Conservation (phyloP, 805 yeast species). For the Candida coleopterorum region DNA sequence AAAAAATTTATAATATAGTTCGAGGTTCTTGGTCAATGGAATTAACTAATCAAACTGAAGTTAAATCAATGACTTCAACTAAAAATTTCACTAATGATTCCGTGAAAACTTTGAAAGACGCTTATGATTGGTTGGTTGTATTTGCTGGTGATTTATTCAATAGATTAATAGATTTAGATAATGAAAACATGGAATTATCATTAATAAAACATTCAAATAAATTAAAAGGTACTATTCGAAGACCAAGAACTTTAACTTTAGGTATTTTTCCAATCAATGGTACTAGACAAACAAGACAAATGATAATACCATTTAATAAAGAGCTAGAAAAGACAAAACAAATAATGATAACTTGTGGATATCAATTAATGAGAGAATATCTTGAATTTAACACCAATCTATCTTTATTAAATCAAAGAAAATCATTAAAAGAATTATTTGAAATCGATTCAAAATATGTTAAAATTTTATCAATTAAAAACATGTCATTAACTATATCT, state of each 20-base stretch:
- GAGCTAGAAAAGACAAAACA: constrained; percentile 34
- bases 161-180: constrained; percentile 68
- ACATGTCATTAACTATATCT: constrained; percentile 48
- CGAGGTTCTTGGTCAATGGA: constrained; percentile 59
- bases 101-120: constrained; percentile 51
- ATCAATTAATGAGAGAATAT: constrained; percentile 39
- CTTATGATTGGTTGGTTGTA: constrained; percentile 74
- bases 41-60: constrained; percentile 52
- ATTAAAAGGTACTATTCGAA: constrained; percentile 23
- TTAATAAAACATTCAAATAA: constrained; percentile 16
- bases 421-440: constrained; percentile 13
- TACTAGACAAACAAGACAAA: constrained; percentile 36
- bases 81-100: constrained; percentile 67
- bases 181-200: constrained; percentile 44
- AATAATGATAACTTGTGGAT: constrained; percentile 23
- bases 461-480: constrained; percentile 39
- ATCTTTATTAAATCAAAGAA: constrained; percentile 18
- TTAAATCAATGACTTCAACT: constrained; percentile 85
- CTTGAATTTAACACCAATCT: constrained; percentile 20
- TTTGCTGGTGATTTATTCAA: constrained; percentile 74
- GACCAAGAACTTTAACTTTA: constrained; percentile 55
- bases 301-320: constrained; percentile 30
- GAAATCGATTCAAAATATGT: constrained; percentile 15
- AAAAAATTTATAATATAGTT: constrained; percentile 53
- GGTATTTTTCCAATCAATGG: constrained; percentile 23